Evolutionary conservation across 495 filamentous ascomycete genomes (phyloP), one percentile per base, ranked within the genome.

Genomic region (Lasiosphaeris hirsuta): DNA sequence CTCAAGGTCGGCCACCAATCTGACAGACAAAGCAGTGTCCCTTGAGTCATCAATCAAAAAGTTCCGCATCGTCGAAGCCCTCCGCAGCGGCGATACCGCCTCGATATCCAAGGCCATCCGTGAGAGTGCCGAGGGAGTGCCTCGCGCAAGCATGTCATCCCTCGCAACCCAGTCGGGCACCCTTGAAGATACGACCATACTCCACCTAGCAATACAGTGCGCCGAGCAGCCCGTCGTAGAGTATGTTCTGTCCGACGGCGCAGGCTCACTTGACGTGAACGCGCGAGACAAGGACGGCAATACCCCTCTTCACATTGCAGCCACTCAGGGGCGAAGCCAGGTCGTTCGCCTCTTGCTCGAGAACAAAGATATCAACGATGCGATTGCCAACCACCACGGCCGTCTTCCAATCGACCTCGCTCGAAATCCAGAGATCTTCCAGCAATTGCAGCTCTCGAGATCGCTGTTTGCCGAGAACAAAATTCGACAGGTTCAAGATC

Each of bases 151-250:
- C 68, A 80, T 69, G 14, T 81, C 82, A 34, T 79, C 84, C 23
- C 75, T 82, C 53, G 72, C 78, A 34, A 66, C 69, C 23, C 66
- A 73, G 9, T 67, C 72, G 18, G 72, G 72, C 4, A 71, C 75
- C 8, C 58, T 92, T 14, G 89, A 91, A 41, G 90, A 92, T 39
- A 94, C 92, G 1, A 90, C 89, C 0, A 85, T 96, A 40, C 79
- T 98, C 13, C 95, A 97, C 70, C 77, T 98, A 50, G 92, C 94
- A 23, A 89, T 97, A n/a, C 94, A 97, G 69, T 98, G 94, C 65
- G 95, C 95, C 14, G 92, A 97, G 64, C 81, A 87, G 23, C 86
- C 89, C n/a, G 91, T 98, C 10, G 86, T 98, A n/a, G 95, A 98
- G 72, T 96, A 90, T 62, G 86, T 97, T 7, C 73, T 98, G 18